Evolutionary conservation across 129 eudicot genomes (phyloP), one percentile per base, ranked within the genome.

Genomic region (Rutidosis leptorrhynchoides): DNA sequence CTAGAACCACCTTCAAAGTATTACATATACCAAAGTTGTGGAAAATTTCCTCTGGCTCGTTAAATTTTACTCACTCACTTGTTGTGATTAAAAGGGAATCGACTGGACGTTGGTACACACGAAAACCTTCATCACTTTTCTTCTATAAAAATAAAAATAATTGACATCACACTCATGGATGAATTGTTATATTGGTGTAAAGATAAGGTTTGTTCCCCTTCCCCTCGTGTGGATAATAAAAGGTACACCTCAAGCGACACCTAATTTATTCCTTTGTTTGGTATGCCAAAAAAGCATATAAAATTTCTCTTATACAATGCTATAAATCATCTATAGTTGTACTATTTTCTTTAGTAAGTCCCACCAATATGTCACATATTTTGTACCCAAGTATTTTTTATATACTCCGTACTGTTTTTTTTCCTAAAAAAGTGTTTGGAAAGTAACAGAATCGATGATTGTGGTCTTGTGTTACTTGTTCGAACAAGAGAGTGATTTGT

Each of bases 191-290:
- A 57, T 74, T 46, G 57, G 25, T 60, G 61, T 40, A 48, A 59
- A 68, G 74, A 75, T 75, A 75, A 75, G 79, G 74, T 75, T 59
- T 67, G 63, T 67, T 54, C 74, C 73, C 78, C 48, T 27, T 22
- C 62, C 77, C 45, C 69, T 62, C 79, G 74, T 68, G 79, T 75
- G 79, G 74, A 75, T 68, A 68, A 49, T 75, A 75, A 67, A 74
- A 75, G 69, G 54, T 63, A 35, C 74, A 59, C 79, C 64, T 75
- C 74, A 53, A 75, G n/a, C n/a, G n/a, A 57, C 74, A 75, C 79
- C 74, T 60, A 75, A 75, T 58, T 48, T 75, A 68, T 75, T 75
- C 74, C 74, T 75, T 75, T 68, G 70, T 68, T 68, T 75, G 69
- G 70, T 75, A 68, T 68, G 74, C 57, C 74, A 51, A 68, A 75